Percentiles rank a stretch among this genome's conserved stretches.
phyloP scores from a whole-genome alignment of 768 basidiomycete genomes.

The Serendipita sp. region DNA sequence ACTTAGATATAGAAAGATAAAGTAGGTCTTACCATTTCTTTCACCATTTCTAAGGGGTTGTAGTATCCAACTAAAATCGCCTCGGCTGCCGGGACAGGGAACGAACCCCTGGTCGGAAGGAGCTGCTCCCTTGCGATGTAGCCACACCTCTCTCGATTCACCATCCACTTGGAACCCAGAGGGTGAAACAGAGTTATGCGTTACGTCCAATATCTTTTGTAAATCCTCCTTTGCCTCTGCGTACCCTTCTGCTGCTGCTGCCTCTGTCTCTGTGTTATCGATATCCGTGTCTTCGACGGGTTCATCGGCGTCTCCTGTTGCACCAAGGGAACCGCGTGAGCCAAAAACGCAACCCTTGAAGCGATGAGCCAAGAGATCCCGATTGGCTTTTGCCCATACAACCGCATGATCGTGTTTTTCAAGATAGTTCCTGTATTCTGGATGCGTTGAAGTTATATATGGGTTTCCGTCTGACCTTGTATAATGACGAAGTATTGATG shows the following conservation, averaged over 20 bases:
- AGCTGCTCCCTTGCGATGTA: constrained; percentile 27
- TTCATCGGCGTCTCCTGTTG: not conserved
- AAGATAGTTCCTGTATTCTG: constrained; percentile 20
- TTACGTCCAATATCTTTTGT: constrained; percentile 23
- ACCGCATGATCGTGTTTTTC: constrained; percentile 24
- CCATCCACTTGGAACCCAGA: constrained; percentile 13
- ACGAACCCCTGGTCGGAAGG: constrained; percentile 22
- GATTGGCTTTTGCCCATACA: constrained; percentile 25
- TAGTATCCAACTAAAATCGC: constrained; percentile 24
- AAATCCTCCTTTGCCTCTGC: constrained; percentile 7
- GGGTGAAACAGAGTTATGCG: constrained; percentile 24
- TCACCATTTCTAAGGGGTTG: constrained; percentile 23
- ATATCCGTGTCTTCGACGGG: not conserved
- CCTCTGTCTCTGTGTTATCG: too few species aligned
- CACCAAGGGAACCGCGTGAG: not conserved
- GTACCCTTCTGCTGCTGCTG: not conserved
- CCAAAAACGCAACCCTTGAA: constrained; percentile 21
- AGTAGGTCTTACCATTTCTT: constrained; percentile 18
- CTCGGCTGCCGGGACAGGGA: constrained; percentile 27
- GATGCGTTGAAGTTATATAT: constrained; percentile 20
- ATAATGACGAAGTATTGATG: constrained; percentile 19
- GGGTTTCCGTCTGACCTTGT: constrained; percentile 19
- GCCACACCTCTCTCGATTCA: constrained; percentile 17
- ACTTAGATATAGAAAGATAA: not conserved
- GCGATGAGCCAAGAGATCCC: constrained; percentile 25